These are phyloP conservation scores for Solanum hybrid DNA, from an alignment of 305 asterid genomes.

Conservation along the genomic window DNA sequence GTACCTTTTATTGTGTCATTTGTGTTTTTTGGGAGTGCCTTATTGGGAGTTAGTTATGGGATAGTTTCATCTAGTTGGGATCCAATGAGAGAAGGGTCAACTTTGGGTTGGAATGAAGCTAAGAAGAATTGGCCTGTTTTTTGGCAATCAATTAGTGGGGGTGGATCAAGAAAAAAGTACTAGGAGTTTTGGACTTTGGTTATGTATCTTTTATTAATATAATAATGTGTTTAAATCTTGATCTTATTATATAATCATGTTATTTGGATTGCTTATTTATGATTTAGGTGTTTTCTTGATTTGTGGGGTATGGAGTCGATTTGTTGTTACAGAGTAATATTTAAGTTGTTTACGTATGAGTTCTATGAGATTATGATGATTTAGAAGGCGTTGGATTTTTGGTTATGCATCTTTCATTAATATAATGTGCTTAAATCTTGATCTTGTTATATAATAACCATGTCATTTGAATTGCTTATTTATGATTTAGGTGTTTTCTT, in stretches of 20 bases:
- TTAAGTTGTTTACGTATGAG: too few species aligned
- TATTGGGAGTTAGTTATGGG: slow-evolving; percentile 79
- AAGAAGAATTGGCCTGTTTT: slow-evolving; percentile 91
- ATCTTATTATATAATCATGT: background rate
- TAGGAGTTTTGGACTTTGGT: slow-evolving; percentile 5
- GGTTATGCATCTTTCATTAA: background rate
- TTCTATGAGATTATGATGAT: too few species aligned
- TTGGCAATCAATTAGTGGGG: slow-evolving; percentile 67
- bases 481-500: background rate
- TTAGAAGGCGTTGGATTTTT: slow-evolving; percentile 17
- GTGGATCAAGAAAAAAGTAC: slow-evolving; percentile 40
- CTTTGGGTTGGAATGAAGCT: slow-evolving; percentile 91
- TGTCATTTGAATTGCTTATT: background rate
- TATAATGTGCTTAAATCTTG: background rate
- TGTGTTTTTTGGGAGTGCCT: slow-evolving; percentile 76
- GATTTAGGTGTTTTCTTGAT: background rate
- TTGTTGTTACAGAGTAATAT: too few species aligned
- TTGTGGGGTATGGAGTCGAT: background rate
- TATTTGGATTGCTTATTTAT: background rate
- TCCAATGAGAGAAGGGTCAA: slow-evolving; percentile 83
- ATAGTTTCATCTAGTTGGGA: slow-evolving; percentile 98
- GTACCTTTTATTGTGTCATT: slow-evolving; percentile 81
- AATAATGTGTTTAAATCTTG: background rate
- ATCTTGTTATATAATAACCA: background rate
- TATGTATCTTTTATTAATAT: background rate